These are phyloP conservation scores for Fusarium euwallaceae DNA, from an alignment of 2,329 filamentous ascomycete species.

Conservation along the genomic window DNA sequence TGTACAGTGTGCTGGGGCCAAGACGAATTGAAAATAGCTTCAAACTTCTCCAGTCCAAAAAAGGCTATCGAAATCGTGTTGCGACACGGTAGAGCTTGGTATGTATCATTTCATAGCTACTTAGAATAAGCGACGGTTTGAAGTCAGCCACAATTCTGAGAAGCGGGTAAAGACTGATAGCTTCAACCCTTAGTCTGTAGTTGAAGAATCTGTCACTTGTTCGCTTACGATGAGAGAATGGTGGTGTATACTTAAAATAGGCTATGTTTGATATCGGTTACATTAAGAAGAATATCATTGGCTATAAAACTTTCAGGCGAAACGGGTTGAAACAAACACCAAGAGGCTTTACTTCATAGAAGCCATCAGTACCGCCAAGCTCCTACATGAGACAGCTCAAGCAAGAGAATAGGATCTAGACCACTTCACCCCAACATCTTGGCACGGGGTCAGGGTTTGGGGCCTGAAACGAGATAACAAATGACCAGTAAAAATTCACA, in stretches of 20 bases:
- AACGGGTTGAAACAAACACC: neutral
- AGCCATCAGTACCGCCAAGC: neutral
- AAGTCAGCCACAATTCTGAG: neutral
- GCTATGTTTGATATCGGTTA: neutral
- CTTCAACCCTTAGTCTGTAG: neutral
- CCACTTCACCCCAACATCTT: neutral
- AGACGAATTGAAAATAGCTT: neutral
- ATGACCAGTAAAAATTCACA: neutral
- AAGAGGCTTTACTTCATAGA: neutral
- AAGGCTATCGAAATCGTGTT: neutral
- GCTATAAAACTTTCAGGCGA: neutral
- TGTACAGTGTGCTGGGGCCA: neutral
- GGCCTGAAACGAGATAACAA: neutral
- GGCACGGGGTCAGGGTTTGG: neutral
- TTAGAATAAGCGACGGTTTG: neutral
- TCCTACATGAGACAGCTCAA: neutral
- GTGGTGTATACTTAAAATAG: constrained; percentile 1
- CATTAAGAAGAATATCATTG: neutral
- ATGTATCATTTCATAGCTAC: neutral
- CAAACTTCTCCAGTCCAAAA: neutral
- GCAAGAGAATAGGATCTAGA: neutral
- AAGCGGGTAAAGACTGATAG: neutral
- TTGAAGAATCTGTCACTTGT: neutral
- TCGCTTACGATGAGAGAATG: neutral
- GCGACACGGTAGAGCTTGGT: neutral